Evolutionary conservation across 2,329 filamentous ascomycete species (phyloP).

Genomic region (Cryoendolithus antarcticus): DNA sequence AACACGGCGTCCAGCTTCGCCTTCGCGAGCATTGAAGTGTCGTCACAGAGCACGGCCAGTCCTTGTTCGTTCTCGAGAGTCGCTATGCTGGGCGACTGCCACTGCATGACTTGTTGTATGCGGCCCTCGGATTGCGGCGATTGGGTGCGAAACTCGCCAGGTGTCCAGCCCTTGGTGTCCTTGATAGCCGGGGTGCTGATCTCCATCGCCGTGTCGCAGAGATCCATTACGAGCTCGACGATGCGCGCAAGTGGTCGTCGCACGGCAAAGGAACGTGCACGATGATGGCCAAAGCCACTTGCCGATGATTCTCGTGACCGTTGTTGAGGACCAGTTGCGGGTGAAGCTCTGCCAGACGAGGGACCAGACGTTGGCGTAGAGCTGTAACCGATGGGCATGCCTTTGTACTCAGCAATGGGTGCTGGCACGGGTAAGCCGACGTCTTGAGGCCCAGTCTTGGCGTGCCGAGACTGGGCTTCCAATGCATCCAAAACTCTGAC

Average conservation of each 20-base stretch:
- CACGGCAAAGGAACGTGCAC: constrained; percentile 81
- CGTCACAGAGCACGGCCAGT: constrained; percentile 71
- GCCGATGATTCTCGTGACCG: constrained; percentile 57
- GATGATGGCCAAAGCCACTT: constrained; percentile 61
- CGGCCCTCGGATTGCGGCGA: constrained; percentile 93
- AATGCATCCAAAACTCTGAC: constrained; percentile 90
- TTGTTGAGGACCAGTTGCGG: constrained; percentile 46
- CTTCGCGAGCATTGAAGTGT: constrained; percentile 73
- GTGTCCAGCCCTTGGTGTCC: constrained; percentile 55
- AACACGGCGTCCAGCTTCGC: constrained; percentile 88
- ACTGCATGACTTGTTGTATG: constrained; percentile 87
- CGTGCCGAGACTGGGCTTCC: constrained; percentile 62
- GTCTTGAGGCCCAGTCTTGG: constrained; percentile 40
- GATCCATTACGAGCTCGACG: constrained; percentile 83
- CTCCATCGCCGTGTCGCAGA: constrained; percentile 91
- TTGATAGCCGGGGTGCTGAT: constrained; percentile 92
- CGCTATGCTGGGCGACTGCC: constrained; percentile 88
- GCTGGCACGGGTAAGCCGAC: constrained; percentile 24
- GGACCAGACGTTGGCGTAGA: constrained; percentile 50
- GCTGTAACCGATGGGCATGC: constrained; percentile 67
- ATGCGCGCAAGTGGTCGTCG: constrained; percentile 82
- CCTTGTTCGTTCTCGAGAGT: constrained; percentile 90
- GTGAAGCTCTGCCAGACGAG: constrained; percentile 58
- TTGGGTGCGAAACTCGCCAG: constrained; percentile 74
- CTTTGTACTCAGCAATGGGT: constrained; percentile 65